Evolutionary conservation across 345 rosid genomes (phyloP), one percentile per base, ranked within the genome.

Genomic region (Aquilaria sinensis): DNA sequence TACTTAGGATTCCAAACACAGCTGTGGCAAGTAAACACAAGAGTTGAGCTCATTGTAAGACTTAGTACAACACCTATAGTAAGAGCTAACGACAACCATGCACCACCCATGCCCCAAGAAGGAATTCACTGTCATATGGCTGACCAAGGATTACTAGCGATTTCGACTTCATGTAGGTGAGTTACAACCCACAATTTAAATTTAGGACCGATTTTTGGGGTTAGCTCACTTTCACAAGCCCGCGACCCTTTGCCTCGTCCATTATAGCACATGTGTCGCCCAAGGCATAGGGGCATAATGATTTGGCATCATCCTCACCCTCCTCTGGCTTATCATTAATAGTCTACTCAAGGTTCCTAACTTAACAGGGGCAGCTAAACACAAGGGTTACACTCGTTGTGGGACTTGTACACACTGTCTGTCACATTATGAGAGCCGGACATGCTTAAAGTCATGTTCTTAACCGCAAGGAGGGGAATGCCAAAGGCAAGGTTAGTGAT

Each of bases 291-390:
- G 23, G 23, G 23, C 23, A 23, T 23, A 23, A 23, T 23, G 23
- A 23, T 1, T 23, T 23, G 23, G 23, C 43, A 37, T 37, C 43
- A 37, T 37, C 43, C 43, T 37, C 43, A 37, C 43, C 43, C 7
- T 37, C 43, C 43, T 37, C 43, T 7, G 1, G 43, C 56, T 51
- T 14, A 34, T 32, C 45, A 72, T 59, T 62, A 57, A 31, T 32
- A 34, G 62, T 60, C 61, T 33, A 29, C 32, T 65, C 55, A 67
- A 51, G 67, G 74, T 29, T 60, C 67, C 63, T 67, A 56, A 16
- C 47, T 52, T 30, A 43, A 56, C 55, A 49, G 46, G 8, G 52
- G 52, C 13, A 49, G 1, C 52, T 49, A n/a, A 49, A 49, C 52
- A 49, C 12, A 11, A n/a, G 52, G 13, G 52, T n/a, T 49, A 10